These are phyloP conservation scores for Mytilinidion resinicola DNA, from an alignment of 495 filamentous ascomycete species.

Conservation along the genomic window DNA sequence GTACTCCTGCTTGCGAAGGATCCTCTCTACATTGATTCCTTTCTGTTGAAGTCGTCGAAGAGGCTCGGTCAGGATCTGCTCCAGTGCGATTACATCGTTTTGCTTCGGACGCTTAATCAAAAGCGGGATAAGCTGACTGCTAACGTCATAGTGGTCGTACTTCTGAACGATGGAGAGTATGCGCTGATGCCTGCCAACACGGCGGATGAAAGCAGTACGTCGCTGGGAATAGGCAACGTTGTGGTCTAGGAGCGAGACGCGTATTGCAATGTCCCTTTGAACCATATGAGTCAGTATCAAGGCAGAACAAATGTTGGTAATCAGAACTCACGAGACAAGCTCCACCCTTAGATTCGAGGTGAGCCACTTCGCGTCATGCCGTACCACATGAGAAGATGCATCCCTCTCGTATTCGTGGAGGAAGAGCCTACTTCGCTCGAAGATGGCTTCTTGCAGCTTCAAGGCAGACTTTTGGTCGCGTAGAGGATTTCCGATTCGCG, in stretches of 20 bases:
- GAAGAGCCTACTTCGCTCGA: constrained; percentile 83
- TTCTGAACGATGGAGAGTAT: constrained; percentile 56
- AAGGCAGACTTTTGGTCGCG: constrained; percentile 48
- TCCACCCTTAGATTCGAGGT: constrained; percentile 78
- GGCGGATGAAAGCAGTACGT: constrained; percentile 51
- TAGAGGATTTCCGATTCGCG: constrained; percentile 48
- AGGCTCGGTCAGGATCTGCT: constrained; percentile 78
- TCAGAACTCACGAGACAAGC: constrained; percentile 48
- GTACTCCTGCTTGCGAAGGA: constrained; percentile 73
- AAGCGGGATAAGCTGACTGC: constrained; percentile 68
- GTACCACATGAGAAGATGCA: constrained; percentile 45
- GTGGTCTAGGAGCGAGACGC: constrained; percentile 63
- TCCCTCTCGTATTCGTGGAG: constrained; percentile 65
- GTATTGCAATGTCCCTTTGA: constrained; percentile 51
- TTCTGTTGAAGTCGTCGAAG: constrained; percentile 68
- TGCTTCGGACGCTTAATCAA: constrained; percentile 78
- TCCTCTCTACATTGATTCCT: constrained; percentile 92
- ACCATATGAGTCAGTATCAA: no score
- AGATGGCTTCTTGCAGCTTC: constrained; percentile 67
- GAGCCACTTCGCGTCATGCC: constrained; percentile 80
- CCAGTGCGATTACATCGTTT: constrained; percentile 76
- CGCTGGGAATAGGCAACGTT: constrained; percentile 33
- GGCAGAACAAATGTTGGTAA: no score
- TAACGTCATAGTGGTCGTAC: constrained; percentile 83
- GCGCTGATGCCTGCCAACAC: constrained; percentile 50